Percentiles rank a stretch among this genome's conserved stretches.
phyloP scores from a whole-genome alignment of 73 alveolate species.

The Paramecium primaurelia region DNA sequence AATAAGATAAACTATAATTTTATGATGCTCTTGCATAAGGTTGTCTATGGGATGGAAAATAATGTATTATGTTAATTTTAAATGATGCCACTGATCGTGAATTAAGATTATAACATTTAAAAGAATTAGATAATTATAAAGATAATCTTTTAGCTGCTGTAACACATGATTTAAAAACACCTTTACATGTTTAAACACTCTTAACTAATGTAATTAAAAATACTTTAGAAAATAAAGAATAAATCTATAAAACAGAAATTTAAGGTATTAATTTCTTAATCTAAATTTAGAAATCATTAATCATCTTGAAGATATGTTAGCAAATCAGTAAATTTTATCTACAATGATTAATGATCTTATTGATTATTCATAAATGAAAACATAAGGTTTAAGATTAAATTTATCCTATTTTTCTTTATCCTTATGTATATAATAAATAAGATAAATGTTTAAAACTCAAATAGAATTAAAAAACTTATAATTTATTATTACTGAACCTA shows the following conservation, averaged over 20 bases:
- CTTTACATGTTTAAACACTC: neutral
- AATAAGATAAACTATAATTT: neutral
- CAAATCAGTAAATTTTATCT: neutral
- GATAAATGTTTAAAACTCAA: neutral
- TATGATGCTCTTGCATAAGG: neutral
- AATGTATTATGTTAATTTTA: conserved; percentile 5
- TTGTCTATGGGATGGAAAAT: conserved; percentile 29
- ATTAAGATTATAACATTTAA: neutral
- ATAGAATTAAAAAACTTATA: neutral
- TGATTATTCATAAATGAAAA: neutral
- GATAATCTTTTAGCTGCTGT: conserved; percentile 33
- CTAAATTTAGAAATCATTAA: neutral
- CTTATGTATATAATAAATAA: neutral
- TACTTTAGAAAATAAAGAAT: neutral
- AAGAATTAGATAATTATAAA: conserved; percentile 33
- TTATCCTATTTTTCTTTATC: neutral
- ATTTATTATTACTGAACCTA: neutral
- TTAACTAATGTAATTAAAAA: neutral
- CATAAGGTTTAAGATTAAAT: conserved; percentile 4
- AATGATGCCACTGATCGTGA: conserved; percentile 27
- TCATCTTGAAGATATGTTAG: neutral
- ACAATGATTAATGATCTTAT: conserved; percentile 28
- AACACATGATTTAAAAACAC: conserved; percentile 36
- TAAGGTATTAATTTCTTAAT: neutral
- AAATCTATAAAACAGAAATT: neutral